Base-by-base conservation (phyloP, 2,329 filamentous ascomycete genomes). In the Paecilomyces dactylethromorphus region DNA sequence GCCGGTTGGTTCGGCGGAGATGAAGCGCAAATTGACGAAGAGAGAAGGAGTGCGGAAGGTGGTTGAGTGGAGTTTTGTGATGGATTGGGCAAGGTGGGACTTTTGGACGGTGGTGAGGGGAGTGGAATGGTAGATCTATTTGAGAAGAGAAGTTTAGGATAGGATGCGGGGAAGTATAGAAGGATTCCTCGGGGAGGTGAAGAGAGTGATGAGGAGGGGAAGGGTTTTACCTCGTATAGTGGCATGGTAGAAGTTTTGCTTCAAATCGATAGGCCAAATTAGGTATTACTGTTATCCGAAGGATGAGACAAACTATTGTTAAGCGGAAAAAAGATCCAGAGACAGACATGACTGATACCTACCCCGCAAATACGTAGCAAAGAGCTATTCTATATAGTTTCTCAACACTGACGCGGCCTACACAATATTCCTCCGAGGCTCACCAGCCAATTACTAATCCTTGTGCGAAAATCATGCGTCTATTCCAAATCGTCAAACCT, bases 1-100 rank as follows among this genome's bases (percentile, higher is more conserved):
- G 12, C 54, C 33, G 33, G 33, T 13, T 13, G 55, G 33, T 13
- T 56, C 54, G 12, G 57, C 49, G 26, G 60, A 56, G 45, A 52
- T 31, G 58, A 63, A 66, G 39, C 59, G 55, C 35, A 65, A 58
- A 31, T 66, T 63, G 54, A 66, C 64, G 56, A 65, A 66, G 12
- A 66, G 55, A 6, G 58, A 61, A 3, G 64, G 64, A 2, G 63
- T 65, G 11, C 62, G 51, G 55, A 65, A 66, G 12, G 63, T 63
- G n/a, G 56, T 61, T 12, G 55, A 35, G 54, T 66, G 64, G 13
- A 66, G 57, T 4, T 58, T 4, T 22, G 63, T 65, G 51, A 66
- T 63, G 54, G 54, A 54, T 29, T 60, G 53, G 22, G 64, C 64
- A 35, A 66, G 58, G 13, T 58, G 52, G n/a, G 56, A 52, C 31